Evolutionary conservation across 768 basidiomycete genomes (phyloP), one percentile per base, ranked within the genome.

Genomic region (Cyathus striatus): DNA sequence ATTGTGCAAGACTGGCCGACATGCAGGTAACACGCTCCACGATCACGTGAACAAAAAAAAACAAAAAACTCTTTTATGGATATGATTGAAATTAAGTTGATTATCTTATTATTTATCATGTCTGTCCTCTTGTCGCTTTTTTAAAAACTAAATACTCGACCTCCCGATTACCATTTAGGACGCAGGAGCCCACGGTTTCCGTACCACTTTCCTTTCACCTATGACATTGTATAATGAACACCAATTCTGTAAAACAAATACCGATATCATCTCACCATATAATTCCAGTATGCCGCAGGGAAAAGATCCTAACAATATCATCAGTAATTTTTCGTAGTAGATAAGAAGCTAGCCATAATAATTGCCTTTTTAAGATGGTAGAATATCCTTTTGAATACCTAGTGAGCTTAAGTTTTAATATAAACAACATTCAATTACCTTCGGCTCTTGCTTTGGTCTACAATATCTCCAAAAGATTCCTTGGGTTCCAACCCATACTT

Each of bases 401-500:
- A 26, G 39, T 48, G 20, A 45, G 20, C n/a, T 40, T 23, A 40
- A 44, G 22, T 37, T 18, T 5, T 14, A 24, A 21, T 9, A 17
- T 18, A 41, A 21, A 32, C 22, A 6, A n/a, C 26, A 22, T 16
- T 23, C 21, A 64, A 74, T 46, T 47, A 87, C 90, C 83, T 73
- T 54, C 83, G 75, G 26, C 83, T 84, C 46, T 75, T 79, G n/a
- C 69, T 61, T 64, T 96, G 93, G 58, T 95, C 81, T 23, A 91
- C 64, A 52, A 76, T 65, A 2, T 62, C 55, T 13, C 75, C 64
- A 55, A 99, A 98, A 0, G 88, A 78, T 65, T 98, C 95, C 52
- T 91, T 83, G 1, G 92, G 89, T 56, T 83, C 78, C 1, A 84
- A 65, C 13, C 90, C 93, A 61, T 97, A 99, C 60, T 88, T 90